phyloP scores from a whole-genome alignment of 106 monocot species.

The Dendrobium catenatum region DNA sequence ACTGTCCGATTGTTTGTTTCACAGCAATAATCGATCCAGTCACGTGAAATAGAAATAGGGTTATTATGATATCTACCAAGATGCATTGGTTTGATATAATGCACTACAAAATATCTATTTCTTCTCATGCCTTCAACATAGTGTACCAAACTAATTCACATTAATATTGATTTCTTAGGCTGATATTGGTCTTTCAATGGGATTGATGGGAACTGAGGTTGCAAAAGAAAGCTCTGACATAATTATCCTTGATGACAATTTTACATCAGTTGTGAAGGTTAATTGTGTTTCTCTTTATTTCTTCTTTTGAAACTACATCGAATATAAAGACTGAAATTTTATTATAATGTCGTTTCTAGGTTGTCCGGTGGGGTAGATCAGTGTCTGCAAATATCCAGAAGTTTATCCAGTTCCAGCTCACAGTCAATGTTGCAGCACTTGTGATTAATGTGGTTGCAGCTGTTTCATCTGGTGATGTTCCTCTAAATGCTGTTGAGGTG shows the following conservation, averaged over 20 bases:
- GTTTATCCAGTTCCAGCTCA: slow-evolving; percentile 31
- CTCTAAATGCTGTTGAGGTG: slow-evolving; percentile 80
- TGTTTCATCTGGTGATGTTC: slow-evolving; percentile 57
- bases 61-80: too few species aligned
- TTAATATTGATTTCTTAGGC: slow-evolving; percentile 23
- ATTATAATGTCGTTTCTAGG: slow-evolving; percentile 20
- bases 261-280: slow-evolving; percentile 65
- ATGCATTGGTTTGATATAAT: too few species aligned
- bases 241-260: slow-evolving; percentile 11
- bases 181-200: slow-evolving; percentile 73
- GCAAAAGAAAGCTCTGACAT: slow-evolving; percentile 72
- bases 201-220: slow-evolving; percentile 63
- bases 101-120: too few species aligned
- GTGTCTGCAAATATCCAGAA: slow-evolving; percentile 68
- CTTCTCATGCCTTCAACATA: too few species aligned
- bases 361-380: slow-evolving; percentile 79
- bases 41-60: too few species aligned
- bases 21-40: too few species aligned
- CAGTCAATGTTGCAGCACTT: slow-evolving; percentile 76
- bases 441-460: slow-evolving; percentile 72
- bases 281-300: background rate
- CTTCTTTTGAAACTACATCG: background rate
- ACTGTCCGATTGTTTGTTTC: too few species aligned
- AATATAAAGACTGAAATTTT: background rate
- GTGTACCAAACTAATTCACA: too few species aligned